Evolutionary conservation across 2,329 filamentous ascomycete genomes (phyloP), one percentile per base, ranked within the genome.

Genomic region (Pezicula radicicola): DNA sequence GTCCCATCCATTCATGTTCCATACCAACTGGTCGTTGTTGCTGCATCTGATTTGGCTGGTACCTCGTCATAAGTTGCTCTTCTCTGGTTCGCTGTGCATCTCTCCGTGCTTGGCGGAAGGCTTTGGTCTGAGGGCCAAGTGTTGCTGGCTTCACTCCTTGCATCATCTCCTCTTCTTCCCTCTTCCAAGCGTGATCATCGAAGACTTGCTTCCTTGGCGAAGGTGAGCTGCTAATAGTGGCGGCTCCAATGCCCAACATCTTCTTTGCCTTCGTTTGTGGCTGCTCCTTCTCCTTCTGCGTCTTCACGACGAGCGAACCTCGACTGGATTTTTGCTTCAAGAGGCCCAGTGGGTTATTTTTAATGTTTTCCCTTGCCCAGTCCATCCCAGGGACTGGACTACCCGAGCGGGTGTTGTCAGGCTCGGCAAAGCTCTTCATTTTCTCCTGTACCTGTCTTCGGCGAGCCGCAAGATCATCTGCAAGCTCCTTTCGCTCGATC

Each of bases 361-460:
- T 62, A 70, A n/a, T 68, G 57, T 3, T 65, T 56, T 51, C 64
- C 54, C 45, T 66, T 30, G 41, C 71, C 72, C 52, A 66, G 60
- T 44, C 66, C 55, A 6, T 64, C 59, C 33, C 76, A 72, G 12
- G 65, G 52, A 47, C 46, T 12, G 45, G 67, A 61, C 56, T 68
- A 36, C 50, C 70, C 58, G 19, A 76, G 73, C 3, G 76, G 76
- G 41, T 72, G 18, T 54, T 75, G 44, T 89, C 84, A 3, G 78
- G 77, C 60, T 88, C 85, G 0, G 82, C 83, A 56, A 85, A 87
- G 0, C 81, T 86, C 7, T 83, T 88, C 42, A 92, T 72, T 58
- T 83, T 86, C 67, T 92, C 87, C 48, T 89, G 84, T 7, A 92
- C 86, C 1, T 85, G 80, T 28, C 81, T 81, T 50, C 87, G 83